These are phyloP conservation scores for Ilyonectria mors-panacis DNA, from an alignment of 2,329 filamentous ascomycete genomes.

Conservation along the genomic window DNA sequence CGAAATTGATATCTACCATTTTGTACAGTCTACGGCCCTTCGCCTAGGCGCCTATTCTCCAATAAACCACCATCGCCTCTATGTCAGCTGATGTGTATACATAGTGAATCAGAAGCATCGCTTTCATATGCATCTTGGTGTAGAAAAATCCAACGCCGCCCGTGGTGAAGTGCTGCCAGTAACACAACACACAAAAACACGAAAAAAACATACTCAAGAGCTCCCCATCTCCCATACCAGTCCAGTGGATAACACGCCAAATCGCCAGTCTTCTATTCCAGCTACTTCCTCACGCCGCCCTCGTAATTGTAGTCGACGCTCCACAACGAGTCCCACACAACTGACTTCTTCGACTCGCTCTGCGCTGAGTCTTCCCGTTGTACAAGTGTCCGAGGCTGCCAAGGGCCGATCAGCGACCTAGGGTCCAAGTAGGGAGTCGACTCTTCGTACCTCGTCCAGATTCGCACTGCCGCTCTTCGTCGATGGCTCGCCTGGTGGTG, in stretches of 20 bases:
- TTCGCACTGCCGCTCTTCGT: conserved; percentile 42
- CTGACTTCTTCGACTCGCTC: conserved; percentile 64
- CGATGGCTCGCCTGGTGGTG: conserved; percentile 47
- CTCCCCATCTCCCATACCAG: background rate
- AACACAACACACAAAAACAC: conserved; percentile 13
- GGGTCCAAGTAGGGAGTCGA: conserved; percentile 68
- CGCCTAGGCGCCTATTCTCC: conserved; percentile 5
- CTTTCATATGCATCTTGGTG: conserved; percentile 30
- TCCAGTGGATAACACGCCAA: conserved; percentile 8
- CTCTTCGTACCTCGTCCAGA: conserved; percentile 67
- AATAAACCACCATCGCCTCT: conserved; percentile 26
- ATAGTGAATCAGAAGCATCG: conserved; percentile 30
- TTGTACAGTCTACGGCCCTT: conserved; percentile 22
- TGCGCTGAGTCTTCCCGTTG: conserved; percentile 58
- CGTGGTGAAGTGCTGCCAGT: conserved; percentile 28
- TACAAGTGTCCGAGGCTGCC: conserved; percentile 48
- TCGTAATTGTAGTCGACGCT: conserved; percentile 72
- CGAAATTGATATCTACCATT: background rate
- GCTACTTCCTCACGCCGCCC: conserved; percentile 53
- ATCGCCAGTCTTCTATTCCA: conserved; percentile 16
- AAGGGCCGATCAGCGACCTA: conserved; percentile 52
- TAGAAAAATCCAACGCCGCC: conserved; percentile 31
- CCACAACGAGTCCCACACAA: conserved; percentile 76
- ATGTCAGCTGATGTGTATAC: conserved; percentile 26
- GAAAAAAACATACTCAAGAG: conserved; percentile 12